Evolutionary conservation across 1,284 basidiomycete genomes (phyloP).

Genomic region (Leccinum colubrinum): DNA sequence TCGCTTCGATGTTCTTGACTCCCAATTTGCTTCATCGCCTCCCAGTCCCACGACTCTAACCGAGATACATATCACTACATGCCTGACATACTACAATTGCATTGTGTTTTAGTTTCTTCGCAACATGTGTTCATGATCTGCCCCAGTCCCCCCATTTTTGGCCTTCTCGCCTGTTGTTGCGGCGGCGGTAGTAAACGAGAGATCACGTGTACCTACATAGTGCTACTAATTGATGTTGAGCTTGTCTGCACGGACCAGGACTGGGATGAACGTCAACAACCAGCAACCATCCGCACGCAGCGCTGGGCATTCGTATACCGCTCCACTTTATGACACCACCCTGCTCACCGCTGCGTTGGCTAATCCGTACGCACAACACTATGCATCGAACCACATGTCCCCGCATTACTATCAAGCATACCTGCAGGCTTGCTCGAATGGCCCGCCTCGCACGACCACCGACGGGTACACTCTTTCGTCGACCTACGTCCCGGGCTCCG

Average conservation of each 20-base stretch:
- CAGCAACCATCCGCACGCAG: conserved; percentile 12
- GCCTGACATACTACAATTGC: conserved; percentile 35
- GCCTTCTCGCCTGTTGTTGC: conserved; percentile 6
- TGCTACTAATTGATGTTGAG: not conserved
- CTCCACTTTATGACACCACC: conserved; percentile 23
- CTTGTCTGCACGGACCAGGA: not conserved
- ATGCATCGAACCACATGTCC: conserved; percentile 31
- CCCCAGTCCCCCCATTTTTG: conserved; percentile 3
- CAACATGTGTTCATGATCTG: conserved; percentile 29
- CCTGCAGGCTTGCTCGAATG: conserved; percentile 33
- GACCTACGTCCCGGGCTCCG: conserved; percentile 38
- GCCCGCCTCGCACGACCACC: conserved; percentile 38
- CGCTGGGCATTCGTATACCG: conserved; percentile 4
- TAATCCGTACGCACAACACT: conserved; percentile 40
- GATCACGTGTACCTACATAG: conserved; percentile 24
- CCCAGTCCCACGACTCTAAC: conserved; percentile 20
- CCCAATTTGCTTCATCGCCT: conserved; percentile 19
- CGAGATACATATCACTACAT: conserved; percentile 29
- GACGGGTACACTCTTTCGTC: conserved; percentile 58
- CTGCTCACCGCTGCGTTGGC: conserved; percentile 34
- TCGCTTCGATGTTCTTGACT: conserved; percentile 33
- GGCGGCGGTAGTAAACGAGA: not conserved
- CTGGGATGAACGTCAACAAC: conserved; percentile 15
- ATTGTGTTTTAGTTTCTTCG: conserved; percentile 33
- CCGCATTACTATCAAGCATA: conserved; percentile 65